Evolutionary conservation across 331 rosid species (phyloP), one percentile per base, ranked within the genome.

Genomic region (Quercus tomentella): DNA sequence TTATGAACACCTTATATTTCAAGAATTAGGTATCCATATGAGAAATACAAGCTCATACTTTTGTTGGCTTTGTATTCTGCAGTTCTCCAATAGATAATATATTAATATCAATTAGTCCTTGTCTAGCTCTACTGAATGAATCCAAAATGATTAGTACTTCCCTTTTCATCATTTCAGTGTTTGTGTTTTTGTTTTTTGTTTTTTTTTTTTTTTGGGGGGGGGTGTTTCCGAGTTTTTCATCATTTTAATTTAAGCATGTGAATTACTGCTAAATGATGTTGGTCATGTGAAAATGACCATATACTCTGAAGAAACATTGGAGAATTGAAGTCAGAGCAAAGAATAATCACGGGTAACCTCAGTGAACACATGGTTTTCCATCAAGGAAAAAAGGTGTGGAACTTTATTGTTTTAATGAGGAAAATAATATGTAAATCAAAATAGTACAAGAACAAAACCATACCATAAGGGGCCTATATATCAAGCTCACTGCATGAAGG

Each of bases 381-480:
- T 5, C n/a, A 25, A 26, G 69, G 3, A 26, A 11, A 62, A 26
- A 62, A 15, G 33, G 12, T 25, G 12, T 62, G 37, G 8, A 7
- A 26, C 35, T 28, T 28, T 28, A 63, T 28, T 62, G 30, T 26
- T 12, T 30, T 16, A 11, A 63, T 28, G 11, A 66, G 31, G 49
- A 41, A 82, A 52, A 68, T 67, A 76, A 86, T 25, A 21, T 25
- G 54, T 9, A 17, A 41, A 75, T n/a, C 74, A 11, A 79, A 72
- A 9, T 9, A 51, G 76, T 16, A 23, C 61, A 26, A 75, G 70
- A 66, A 70, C 20, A 75, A 26, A 57, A 73, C 41, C 62, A 43
- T 88, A 92, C 97, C 98, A 92, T 83, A 81, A 94, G 89, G 76
- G 97, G 97, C 82, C 90, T 92, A 81, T 94, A 94, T 73, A 94